These are phyloP conservation scores for Backusella parvicylindrica DNA, from an alignment of 192 early-diverging fungal species.

Conservation along the genomic window DNA sequence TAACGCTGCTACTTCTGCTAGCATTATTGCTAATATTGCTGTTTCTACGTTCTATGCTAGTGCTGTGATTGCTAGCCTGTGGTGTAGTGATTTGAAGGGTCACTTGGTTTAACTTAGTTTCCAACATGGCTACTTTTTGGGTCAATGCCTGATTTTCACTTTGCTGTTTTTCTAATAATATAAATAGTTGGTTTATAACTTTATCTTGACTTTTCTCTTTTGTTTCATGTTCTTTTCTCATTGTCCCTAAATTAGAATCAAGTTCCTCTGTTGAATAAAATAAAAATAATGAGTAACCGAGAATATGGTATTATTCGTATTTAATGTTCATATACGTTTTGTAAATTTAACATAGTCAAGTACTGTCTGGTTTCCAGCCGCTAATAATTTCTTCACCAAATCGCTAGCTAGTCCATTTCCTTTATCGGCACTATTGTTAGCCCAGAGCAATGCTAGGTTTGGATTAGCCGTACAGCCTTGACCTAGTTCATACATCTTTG, in stretches of 20 bases:
- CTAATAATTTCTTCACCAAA: not conserved
- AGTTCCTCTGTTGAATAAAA: not conserved
- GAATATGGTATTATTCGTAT: not conserved
- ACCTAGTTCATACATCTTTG: slow-evolving; percentile 74
- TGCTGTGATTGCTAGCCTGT: not conserved
- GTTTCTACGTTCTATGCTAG: too few relatives aligned
- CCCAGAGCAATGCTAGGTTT: slow-evolving; percentile 68
- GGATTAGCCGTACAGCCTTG: slow-evolving; percentile 52
- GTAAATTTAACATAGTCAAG: not conserved
- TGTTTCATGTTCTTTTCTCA: not conserved
- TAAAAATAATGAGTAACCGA: not conserved
- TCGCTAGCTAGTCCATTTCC: slow-evolving; percentile 59
- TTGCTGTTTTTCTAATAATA: not conserved
- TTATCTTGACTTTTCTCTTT: not conserved
- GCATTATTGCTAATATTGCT: not conserved
- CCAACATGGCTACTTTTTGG: not conserved
- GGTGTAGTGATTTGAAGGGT: not conserved
- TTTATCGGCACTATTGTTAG: slow-evolving; percentile 52
- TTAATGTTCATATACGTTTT: not conserved
- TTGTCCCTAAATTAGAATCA: not conserved
- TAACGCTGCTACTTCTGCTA: not conserved
- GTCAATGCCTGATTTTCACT: not conserved
- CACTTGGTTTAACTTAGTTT: not conserved
- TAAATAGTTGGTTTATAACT: not conserved
- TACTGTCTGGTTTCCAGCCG: not conserved